phyloP scores from a whole-genome alignment of 2,329 filamentous ascomycete species.

The Colletotrichum sidae region DNA sequence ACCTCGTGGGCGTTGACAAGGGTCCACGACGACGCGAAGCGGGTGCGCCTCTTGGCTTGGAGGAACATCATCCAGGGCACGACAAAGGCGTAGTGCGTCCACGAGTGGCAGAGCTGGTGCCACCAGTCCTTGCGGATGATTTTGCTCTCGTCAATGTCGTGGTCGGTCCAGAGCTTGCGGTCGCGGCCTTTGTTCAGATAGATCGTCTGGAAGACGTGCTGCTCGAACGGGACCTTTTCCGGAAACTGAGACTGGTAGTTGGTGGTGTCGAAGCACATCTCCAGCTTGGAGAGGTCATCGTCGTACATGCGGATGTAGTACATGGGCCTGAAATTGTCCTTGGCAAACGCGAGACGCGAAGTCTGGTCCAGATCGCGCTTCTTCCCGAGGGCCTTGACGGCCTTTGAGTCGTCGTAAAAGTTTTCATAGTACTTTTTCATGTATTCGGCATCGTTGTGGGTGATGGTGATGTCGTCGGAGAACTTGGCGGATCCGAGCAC shows the following conservation, averaged over 20 bases:
- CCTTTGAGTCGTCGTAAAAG: constrained; percentile 60
- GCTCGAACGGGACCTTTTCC: constrained; percentile 49
- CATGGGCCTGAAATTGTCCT: constrained; percentile 67
- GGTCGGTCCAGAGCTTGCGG: constrained; percentile 63
- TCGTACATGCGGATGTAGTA: constrained; percentile 71
- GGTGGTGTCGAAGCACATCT: constrained; percentile 77
- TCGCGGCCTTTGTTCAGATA: constrained; percentile 69
- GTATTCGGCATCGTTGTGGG: constrained; percentile 72
- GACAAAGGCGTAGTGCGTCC: constrained; percentile 68
- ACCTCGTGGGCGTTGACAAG: constrained; percentile 76
- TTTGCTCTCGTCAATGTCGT: constrained; percentile 64
- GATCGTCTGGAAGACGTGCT: constrained; percentile 57
- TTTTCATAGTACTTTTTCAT: constrained; percentile 75
- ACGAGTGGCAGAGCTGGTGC: constrained; percentile 71
- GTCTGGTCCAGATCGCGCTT: constrained; percentile 52
- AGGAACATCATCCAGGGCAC: constrained; percentile 76
- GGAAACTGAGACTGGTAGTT: constrained; percentile 79
- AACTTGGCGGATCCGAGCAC: constrained; percentile 76
- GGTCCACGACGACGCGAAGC: constrained; percentile 74
- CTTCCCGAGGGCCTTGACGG: constrained; percentile 51
- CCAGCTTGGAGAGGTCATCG: constrained; percentile 65
- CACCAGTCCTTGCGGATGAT: constrained; percentile 71
- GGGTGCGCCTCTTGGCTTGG: constrained; percentile 69
- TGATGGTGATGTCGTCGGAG: constrained; percentile 75
- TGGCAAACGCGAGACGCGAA: constrained; percentile 53